These are phyloP conservation scores for Orobanche coerulescens DNA, from an alignment of 257 asterid genomes.

Conservation along the genomic window DNA sequence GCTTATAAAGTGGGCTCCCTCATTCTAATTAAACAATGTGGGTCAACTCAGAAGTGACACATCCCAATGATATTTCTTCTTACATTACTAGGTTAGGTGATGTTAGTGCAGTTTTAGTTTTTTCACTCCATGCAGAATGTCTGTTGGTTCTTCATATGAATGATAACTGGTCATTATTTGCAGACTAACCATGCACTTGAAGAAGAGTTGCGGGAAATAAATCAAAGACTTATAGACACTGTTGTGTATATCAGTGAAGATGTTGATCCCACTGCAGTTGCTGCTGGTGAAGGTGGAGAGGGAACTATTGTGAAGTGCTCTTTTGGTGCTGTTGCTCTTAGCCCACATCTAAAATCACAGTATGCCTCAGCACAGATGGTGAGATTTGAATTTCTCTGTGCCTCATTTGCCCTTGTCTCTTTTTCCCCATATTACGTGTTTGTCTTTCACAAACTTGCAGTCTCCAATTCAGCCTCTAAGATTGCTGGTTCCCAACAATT, in stretches of 20 bases:
- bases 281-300: constrained; percentile 74
- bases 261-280: constrained; percentile 71
- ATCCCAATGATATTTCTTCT: not conserved
- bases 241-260: constrained; percentile 69
- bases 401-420: constrained; percentile 16
- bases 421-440: constrained; percentile 10
- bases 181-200: constrained; percentile 82
- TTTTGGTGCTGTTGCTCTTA: constrained; percentile 69
- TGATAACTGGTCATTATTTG: constrained; percentile 19
- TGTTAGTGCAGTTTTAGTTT: not conserved
- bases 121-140: not conserved
- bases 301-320: constrained; percentile 85
- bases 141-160: constrained; percentile 6
- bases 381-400: constrained; percentile 25
- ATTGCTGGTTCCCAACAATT: constrained; percentile 66
- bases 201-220: constrained; percentile 81
- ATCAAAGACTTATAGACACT: constrained; percentile 75
- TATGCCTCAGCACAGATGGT: constrained; percentile 93
- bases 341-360: constrained; percentile 80
- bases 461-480: constrained; percentile 90
- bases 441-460: constrained; percentile 38
- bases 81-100: not conserved
- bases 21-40: too few relatives aligned
- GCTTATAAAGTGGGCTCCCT: too few relatives aligned
- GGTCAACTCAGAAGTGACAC: too few relatives aligned